Evolutionary conservation across 129 eudicot genomes (phyloP), one percentile per base, ranked within the genome.

Genomic region (Erigeron canadensis): DNA sequence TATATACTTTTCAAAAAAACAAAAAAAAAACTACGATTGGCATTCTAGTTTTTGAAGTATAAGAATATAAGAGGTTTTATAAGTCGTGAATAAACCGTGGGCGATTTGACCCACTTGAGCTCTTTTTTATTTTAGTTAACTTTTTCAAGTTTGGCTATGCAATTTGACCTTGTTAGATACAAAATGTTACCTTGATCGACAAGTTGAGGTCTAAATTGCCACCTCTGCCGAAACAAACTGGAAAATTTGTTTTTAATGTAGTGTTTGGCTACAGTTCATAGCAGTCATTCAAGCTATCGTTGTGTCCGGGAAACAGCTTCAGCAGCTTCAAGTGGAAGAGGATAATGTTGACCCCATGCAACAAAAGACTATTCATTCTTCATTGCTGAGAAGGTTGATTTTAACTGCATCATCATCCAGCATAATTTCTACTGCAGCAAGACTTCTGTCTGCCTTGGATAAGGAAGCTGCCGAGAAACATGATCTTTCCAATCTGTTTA

Each of bases 401-500:
- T 69, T 73, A 72, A 84, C 87, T 16, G 99, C 97, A 72, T 84
- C 99, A 37, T 87, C 97, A 53, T 81, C 97, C 43, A 81, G 82
- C 69, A 66, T 94, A 61, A 81, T 87, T 23, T 57, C 61, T 70
- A 73, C 57, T 55, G 81, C 99, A 56, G 77, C 91, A 63, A 83
- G 77, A 65, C 86, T 94, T 39, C 75, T 94, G 74, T 87, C 99
- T 54, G 53, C 74, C 37, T 83, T 94, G 64, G 90, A 84, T 82
- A 87, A 85, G 79, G 97, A 94, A 77, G 97, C 99, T 65, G 97
- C 99, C 70, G 90, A 79, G 42, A 77, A 78, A 69, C 79, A 80
- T 11, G 96, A 94, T 58, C 84, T 86, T 75, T 80, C 84, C 41
- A 90, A 87, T 70, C 81, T 94, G 62, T 90, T 94, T 69, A 62